Conservation (phyloP, 2,329 filamentous ascomycete species). For the Pseudogymnoascus sp. region DNA sequence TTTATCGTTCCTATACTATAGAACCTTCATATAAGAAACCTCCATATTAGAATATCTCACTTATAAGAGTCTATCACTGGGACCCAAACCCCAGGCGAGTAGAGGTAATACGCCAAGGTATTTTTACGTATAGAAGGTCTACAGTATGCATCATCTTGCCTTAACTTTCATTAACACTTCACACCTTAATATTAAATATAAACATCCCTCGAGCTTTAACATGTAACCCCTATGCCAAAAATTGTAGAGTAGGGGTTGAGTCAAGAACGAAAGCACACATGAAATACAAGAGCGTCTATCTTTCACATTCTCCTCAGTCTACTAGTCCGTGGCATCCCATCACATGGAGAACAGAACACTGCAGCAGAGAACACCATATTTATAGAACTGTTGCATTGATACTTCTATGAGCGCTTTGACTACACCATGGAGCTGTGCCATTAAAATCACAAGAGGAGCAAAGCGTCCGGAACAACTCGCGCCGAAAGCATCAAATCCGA, state of each 20-base stretch:
- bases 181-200: not conserved
- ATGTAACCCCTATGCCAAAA: not conserved
- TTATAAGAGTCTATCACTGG: not conserved
- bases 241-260: not conserved
- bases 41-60: not conserved
- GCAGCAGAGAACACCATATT: not conserved
- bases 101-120: not conserved
- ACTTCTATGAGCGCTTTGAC: constrained; percentile 8
- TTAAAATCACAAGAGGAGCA: constrained; percentile 18
- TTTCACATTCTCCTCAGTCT: not conserved
- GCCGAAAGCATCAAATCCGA: constrained; percentile 29
- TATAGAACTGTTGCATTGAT: constrained; percentile 8
- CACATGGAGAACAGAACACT: not conserved
- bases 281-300: not conserved
- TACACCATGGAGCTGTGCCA: constrained; percentile 7
- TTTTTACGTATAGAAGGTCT: not conserved
- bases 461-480: constrained; percentile 22
- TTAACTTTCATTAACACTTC: not conserved
- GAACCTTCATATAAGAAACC: not conserved
- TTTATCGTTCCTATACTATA: not conserved
- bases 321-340: not conserved
- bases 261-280: not conserved
- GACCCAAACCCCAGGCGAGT: not conserved
- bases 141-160: no score
- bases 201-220: not conserved